These are phyloP conservation scores for Thalassiosira oceanica DNA, from an alignment of 352 stramenopile species.

Conservation along the genomic window DNA sequence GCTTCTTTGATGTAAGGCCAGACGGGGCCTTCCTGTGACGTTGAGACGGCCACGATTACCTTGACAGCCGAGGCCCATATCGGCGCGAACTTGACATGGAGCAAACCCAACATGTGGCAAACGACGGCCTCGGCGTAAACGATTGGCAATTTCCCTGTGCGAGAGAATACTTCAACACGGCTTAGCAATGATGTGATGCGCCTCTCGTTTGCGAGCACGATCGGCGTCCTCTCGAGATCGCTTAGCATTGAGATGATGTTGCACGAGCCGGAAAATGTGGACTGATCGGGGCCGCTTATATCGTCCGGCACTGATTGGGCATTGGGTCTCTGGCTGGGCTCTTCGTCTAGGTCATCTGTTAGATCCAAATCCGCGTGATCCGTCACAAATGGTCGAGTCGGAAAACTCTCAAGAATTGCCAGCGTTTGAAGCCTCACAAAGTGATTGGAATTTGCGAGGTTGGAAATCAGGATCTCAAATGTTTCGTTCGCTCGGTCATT, in stretches of 20 bases:
- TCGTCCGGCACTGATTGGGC: constrained; percentile 2
- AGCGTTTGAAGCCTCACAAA: constrained; percentile 76
- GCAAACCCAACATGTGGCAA: constrained; percentile 75
- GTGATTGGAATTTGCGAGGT: constrained; percentile 65
- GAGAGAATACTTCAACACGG: constrained; percentile 65
- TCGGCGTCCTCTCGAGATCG: constrained; percentile 61
- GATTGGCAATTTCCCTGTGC: constrained; percentile 67
- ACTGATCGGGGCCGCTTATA: constrained; percentile 4
- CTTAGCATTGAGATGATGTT: constrained; percentile 67
- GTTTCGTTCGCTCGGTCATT: constrained; percentile 53
- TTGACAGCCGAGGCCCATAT: constrained; percentile 62
- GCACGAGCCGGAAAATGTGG: constrained; percentile 48
- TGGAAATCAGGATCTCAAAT: constrained; percentile 59
- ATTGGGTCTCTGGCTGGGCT: constrained; percentile 16
- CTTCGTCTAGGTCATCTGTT: constrained; percentile 78
- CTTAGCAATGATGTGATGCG: constrained; percentile 52
- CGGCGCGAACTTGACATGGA: constrained; percentile 78
- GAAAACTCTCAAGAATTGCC: constrained; percentile 69
- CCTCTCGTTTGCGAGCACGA: constrained; percentile 67
- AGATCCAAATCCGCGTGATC: constrained; percentile 79
- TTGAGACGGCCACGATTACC: constrained; percentile 57
- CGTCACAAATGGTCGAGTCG: constrained; percentile 61
- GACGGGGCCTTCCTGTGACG: constrained; percentile 41
- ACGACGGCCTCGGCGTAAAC: constrained; percentile 70
- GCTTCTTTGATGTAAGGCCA: constrained; percentile 65